phyloP scores from a whole-genome alignment of 1,284 basidiomycete genomes.

The Psilocybe mexicana region DNA sequence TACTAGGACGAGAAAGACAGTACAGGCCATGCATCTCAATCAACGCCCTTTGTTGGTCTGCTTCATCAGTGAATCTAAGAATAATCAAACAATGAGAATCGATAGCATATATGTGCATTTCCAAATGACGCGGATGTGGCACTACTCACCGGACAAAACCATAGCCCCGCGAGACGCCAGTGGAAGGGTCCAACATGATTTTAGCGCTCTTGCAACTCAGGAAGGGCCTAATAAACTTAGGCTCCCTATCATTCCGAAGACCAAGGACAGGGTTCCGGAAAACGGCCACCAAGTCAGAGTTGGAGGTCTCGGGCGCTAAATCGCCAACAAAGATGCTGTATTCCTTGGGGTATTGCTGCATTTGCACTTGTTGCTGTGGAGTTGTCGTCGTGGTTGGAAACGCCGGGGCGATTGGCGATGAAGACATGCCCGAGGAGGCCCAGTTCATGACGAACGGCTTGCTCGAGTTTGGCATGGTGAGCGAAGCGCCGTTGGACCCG shows the following conservation, averaged over 20 bases:
- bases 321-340: constrained; percentile 92
- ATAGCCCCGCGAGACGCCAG: constrained; percentile 87
- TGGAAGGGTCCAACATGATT: constrained; percentile 89
- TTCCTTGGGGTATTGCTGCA: constrained; percentile 73
- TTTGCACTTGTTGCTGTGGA: constrained; percentile 31
- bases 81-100: constrained; percentile 7
- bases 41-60: constrained; percentile 84
- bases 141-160: constrained; percentile 78
- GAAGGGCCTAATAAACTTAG: constrained; percentile 84
- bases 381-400: constrained; percentile 34
- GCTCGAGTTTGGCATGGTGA: constrained; percentile 78
- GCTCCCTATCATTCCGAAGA: constrained; percentile 76
- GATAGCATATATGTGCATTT: constrained; percentile 10
- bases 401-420: constrained; percentile 38
- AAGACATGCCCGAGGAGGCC: constrained; percentile 65
- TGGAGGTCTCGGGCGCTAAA: constrained; percentile 85
- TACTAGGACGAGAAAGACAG: constrained; percentile 83
- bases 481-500: constrained; percentile 40
- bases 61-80: constrained; percentile 78
- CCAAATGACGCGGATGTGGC: not conserved
- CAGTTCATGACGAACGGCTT: constrained; percentile 79
- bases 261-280: constrained; percentile 84
- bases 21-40: constrained; percentile 90
- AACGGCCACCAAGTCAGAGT: constrained; percentile 86
- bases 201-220: constrained; percentile 90